Percentiles rank a stretch among this genome's conserved stretches.
phyloP scores from a whole-genome alignment of 2,329 filamentous ascomycete species.

The Aspergillus fumigatiaffinis region DNA sequence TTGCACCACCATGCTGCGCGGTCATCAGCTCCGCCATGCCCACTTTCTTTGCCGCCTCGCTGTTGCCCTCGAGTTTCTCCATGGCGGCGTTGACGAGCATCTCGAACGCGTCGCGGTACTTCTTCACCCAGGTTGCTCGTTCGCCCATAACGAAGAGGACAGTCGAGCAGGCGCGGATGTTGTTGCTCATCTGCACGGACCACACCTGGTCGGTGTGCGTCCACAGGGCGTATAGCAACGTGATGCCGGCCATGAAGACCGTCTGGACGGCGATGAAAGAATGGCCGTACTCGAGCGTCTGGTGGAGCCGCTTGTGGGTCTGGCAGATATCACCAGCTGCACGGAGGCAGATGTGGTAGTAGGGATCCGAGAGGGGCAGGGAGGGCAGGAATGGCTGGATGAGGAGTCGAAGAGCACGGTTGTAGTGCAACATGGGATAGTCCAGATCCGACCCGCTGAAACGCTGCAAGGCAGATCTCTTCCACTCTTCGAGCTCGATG shows the following conservation, averaged over 20 bases:
- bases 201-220: slow-evolving; percentile 45
- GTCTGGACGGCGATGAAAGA: slow-evolving; percentile 39
- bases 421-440: slow-evolving; percentile 49
- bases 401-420: slow-evolving; percentile 48
- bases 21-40: slow-evolving; percentile 41
- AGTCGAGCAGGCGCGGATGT: slow-evolving; percentile 48
- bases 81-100: slow-evolving; percentile 45
- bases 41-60: slow-evolving; percentile 29
- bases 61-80: slow-evolving; percentile 41
- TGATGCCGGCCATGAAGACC: slow-evolving; percentile 37
- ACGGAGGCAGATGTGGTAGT: slow-evolving; percentile 42
- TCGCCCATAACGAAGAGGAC: slow-evolving; percentile 51
- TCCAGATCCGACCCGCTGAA: slow-evolving; percentile 41
- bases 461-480: slow-evolving; percentile 32
- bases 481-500: slow-evolving; percentile 47
- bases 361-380: slow-evolving; percentile 44
- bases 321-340: slow-evolving; percentile 37
- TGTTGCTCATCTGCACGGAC: slow-evolving; percentile 48
- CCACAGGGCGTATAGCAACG: slow-evolving; percentile 36
- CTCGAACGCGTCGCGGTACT: slow-evolving; percentile 48
- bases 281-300: slow-evolving; percentile 37
- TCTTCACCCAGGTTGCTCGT: slow-evolving; percentile 46
- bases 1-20: slow-evolving; percentile 26
- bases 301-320: slow-evolving; percentile 35
- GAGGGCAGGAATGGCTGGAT: slow-evolving; percentile 50